phyloP scores from a whole-genome alignment of 495 filamentous ascomycete species.

The Talaromyces thailandensis region DNA sequence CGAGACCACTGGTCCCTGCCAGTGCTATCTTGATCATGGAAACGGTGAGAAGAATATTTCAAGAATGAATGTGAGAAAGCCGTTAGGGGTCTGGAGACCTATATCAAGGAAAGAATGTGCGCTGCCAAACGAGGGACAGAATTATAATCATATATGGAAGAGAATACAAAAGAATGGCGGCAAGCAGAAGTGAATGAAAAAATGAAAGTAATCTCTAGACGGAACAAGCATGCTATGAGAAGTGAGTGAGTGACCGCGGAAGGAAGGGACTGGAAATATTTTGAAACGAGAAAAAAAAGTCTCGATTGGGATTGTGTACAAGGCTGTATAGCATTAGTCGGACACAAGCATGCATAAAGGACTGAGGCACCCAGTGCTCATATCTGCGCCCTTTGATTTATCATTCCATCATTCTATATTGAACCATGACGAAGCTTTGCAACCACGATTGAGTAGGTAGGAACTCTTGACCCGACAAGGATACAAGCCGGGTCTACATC shows the following conservation, averaged over 20 bases:
- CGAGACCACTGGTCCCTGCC: conserved; percentile 61
- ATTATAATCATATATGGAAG: conserved; percentile 1
- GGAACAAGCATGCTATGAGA: neutral
- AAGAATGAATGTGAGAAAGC: neutral
- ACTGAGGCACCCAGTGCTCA: neutral
- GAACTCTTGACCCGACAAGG: neutral
- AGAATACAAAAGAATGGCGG: neutral
- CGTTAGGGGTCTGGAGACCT: neutral
- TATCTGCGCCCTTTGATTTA: neutral
- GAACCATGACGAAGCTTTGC: neutral
- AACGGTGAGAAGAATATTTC: conserved; percentile 2
- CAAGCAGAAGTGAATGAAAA: neutral
- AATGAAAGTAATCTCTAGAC: neutral
- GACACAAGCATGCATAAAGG: neutral
- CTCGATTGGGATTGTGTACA: neutral
- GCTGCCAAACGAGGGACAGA: neutral
- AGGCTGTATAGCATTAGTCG: neutral
- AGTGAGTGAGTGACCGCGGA: neutral
- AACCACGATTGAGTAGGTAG: neutral
- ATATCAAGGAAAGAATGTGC: neutral
- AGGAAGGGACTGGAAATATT: neutral
- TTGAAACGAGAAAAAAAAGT: neutral
- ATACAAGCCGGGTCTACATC: neutral
- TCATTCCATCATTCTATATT: neutral
- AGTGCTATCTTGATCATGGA: conserved; percentile 63